Base-by-base conservation (phyloP, 768 basidiomycete species). In the Termitomyces eurrhizus region DNA sequence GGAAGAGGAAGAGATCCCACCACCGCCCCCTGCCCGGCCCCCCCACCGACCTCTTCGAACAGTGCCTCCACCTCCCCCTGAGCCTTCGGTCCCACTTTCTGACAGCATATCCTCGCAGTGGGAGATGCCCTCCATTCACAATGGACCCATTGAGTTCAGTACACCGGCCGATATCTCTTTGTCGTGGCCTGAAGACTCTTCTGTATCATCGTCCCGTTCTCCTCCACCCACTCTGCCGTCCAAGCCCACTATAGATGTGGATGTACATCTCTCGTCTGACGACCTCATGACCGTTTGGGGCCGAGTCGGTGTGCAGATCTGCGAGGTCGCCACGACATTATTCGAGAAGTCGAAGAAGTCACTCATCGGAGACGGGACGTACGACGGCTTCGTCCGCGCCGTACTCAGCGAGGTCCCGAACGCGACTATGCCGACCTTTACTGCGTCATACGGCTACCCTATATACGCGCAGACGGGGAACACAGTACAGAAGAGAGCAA, bases 331-430 rank as follows among this genome's bases (percentile, higher is more conserved):
- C 1, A 80, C 82, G 16, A 73, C 77, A 44, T 69, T 95, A 55
- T 83, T 80, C 62, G 89, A 90, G 39, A 87, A 88, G 65, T 92
- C 91, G 42, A 93, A 89, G 75, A 88, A 84, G 72, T 69, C 80
- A 8, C 78, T 93, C 44, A 81, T 95, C 33, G 95, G 92, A 6
- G 93, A 96, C 67, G 94, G 95, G 12, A 87, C 90, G 48, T 88
- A 90, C 59, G 76, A 80, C 3, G 93, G 93, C 3, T 95, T 95
- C 69, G 82, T 96, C 29, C 70, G 77, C 16, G 81, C 86, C 6
- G 89, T 85, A 7, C 72, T 95, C 35, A 73, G 75, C 24, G 81
- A 87, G 63, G 89, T 91, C 8, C 86, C 88, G 3, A 84, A 83
- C 58, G 88, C 86, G 7, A 73, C 78, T 12, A 68, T 76, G 18